Percentiles rank a stretch among this genome's conserved stretches.
phyloP scores from a whole-genome alignment of 352 stramenopile genomes.

The Phytopythium delawarense region DNA sequence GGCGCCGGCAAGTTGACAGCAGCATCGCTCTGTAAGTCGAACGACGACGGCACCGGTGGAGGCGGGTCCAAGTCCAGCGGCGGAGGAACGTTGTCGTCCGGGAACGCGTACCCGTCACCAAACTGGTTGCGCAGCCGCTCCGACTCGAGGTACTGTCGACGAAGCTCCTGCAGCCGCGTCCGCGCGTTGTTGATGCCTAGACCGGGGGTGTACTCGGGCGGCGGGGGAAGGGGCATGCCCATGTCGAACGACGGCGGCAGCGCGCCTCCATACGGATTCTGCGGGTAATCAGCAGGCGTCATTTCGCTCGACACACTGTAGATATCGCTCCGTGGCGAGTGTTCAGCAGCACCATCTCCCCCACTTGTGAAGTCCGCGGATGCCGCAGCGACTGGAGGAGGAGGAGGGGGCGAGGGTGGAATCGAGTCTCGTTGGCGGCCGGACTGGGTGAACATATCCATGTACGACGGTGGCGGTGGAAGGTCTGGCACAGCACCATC shows the following conservation, averaged over 20 bases:
- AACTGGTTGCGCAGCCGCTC: slow-evolving; percentile 55
- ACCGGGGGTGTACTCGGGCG: slow-evolving; percentile 19
- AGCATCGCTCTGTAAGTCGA: slow-evolving; percentile 1
- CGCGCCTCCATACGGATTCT: slow-evolving; percentile 3
- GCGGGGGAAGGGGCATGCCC: slow-evolving; percentile 16
- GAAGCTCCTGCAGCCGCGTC: slow-evolving; percentile 46
- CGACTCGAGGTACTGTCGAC: slow-evolving; percentile 65
- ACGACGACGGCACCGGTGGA: slow-evolving; percentile 5
- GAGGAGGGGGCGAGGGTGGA: slow-evolving; percentile 3
- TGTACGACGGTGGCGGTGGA: slow-evolving; percentile 45
- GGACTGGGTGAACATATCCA: slow-evolving; percentile 46
- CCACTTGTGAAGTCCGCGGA: not conserved
- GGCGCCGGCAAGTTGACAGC: slow-evolving; percentile 30
- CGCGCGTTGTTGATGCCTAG: slow-evolving; percentile 6
- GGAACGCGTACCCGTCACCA: slow-evolving; percentile 47
- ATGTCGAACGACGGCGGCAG: slow-evolving; percentile 9
- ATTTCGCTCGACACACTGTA: slow-evolving; percentile 8
- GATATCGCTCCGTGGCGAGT: slow-evolving; percentile 5
- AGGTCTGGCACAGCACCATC: slow-evolving; percentile 10
- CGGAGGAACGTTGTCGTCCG: slow-evolving; percentile 49
- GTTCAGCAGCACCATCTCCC: no score
- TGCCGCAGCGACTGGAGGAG: not conserved
- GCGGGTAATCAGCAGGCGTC: slow-evolving; percentile 1
- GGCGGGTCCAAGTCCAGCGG: not conserved
- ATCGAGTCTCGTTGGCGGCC: slow-evolving; percentile 13